Evolutionary conservation across 2,329 filamentous ascomycete genomes (phyloP).

Genomic region (Bipolaris cookei): DNA sequence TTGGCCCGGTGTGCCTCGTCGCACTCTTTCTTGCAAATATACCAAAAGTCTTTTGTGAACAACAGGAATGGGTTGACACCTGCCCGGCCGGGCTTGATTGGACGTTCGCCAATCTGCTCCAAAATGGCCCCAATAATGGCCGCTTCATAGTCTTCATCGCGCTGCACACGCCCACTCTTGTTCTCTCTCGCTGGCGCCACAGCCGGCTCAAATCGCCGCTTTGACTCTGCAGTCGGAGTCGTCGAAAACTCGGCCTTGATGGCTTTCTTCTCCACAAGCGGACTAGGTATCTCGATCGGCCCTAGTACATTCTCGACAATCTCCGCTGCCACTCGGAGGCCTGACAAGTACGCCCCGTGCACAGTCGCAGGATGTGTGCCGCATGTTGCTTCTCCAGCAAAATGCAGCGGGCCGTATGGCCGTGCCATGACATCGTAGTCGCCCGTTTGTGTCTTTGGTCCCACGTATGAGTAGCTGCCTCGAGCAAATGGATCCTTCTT

Average conservation of each 20-base stretch:
- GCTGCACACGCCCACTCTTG: slow-evolving; percentile 35
- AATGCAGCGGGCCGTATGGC: slow-evolving; percentile 84
- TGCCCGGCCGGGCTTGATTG: slow-evolving; percentile 72
- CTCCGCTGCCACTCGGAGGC: slow-evolving; percentile 85
- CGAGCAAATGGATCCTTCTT: slow-evolving; percentile 87
- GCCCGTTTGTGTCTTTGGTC: slow-evolving; percentile 77
- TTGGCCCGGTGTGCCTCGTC: slow-evolving; percentile 69
- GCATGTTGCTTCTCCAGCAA: slow-evolving; percentile 95
- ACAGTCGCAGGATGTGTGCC: slow-evolving; percentile 96
- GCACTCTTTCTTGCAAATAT: slow-evolving; percentile 67
- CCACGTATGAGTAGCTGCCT: slow-evolving; percentile 94
- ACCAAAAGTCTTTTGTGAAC: slow-evolving; percentile 79
- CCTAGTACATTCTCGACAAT: slow-evolving; percentile 81
- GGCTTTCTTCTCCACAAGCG: slow-evolving; percentile 72
- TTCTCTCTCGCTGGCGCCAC: slow-evolving; percentile 18
- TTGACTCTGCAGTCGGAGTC: slow-evolving; percentile 24
- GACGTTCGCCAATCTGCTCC: slow-evolving; percentile 73
- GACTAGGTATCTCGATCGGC: slow-evolving; percentile 74
- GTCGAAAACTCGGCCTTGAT: slow-evolving; percentile 33
- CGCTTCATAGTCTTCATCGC: slow-evolving; percentile 60
- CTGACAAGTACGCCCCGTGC: slow-evolving; percentile 94
- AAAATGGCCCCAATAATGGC: slow-evolving; percentile 64
- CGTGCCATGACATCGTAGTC: slow-evolving; percentile 94
- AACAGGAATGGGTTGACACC: slow-evolving; percentile 86
- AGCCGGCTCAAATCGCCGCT: slow-evolving; percentile 35